Conservation (phyloP, 176 grass and related monocot genomes). For the Thinopyrum elongatum region DNA sequence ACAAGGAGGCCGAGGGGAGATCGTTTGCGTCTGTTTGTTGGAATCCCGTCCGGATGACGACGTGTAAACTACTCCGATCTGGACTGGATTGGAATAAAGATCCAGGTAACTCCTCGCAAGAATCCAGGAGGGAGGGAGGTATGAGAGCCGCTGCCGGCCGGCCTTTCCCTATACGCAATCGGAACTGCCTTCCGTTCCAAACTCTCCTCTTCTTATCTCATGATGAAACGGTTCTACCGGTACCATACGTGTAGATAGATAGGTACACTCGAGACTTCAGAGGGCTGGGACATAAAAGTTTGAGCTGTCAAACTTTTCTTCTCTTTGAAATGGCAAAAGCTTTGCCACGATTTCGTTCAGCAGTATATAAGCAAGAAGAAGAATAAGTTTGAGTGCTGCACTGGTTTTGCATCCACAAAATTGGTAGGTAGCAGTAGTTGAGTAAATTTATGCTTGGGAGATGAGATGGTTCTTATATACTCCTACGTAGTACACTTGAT, state of each 20-base stretch:
- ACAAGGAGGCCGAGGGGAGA: not conserved
- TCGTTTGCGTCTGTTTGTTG: slow-evolving; percentile 4
- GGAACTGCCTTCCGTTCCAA: not conserved
- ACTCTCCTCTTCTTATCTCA: not conserved
- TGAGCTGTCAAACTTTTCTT: too few relatives aligned
- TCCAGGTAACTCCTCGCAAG: not conserved
- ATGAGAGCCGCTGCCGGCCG: not conserved
- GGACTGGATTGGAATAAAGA: not conserved
- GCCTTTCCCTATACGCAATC: not conserved
- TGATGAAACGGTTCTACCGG: not conserved
- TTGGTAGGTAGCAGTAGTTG: not conserved
- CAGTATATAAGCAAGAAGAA: too few relatives aligned
- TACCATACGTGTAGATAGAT: not conserved
- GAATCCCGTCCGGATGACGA: not conserved
- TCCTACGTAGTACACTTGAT: too few relatives aligned
- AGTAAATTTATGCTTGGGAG: not conserved
- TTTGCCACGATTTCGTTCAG: too few relatives aligned
- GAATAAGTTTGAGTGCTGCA: not conserved
- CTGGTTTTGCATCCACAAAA: not conserved
- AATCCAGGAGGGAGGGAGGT: not conserved
- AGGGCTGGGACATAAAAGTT: too few relatives aligned
- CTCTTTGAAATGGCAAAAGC: too few relatives aligned
- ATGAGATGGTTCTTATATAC: too few relatives aligned
- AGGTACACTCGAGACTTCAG: too few relatives aligned
- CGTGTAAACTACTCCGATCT: not conserved